These are phyloP conservation scores for Solanum virginianum DNA, from an alignment of 257 asterid genomes.

Conservation along the genomic window DNA sequence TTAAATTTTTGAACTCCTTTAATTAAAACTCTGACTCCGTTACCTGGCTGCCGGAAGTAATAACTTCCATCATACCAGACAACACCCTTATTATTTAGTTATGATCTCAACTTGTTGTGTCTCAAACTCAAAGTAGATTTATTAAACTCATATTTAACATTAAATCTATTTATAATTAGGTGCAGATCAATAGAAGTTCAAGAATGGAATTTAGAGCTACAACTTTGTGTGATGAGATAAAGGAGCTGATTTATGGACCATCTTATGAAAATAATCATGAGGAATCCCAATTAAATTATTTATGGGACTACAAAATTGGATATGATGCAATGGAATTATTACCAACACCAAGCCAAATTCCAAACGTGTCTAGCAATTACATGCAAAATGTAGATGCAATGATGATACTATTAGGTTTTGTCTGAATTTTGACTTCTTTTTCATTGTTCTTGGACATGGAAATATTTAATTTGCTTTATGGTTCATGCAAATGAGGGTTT, in stretches of 20 bases:
- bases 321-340: neutral
- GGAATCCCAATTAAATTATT: neutral
- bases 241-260: neutral
- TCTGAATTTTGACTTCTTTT: too few species aligned
- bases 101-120: neutral
- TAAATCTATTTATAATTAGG: neutral
- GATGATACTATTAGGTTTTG: too few species aligned
- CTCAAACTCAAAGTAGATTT: neutral
- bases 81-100: too few species aligned
- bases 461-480: too few species aligned
- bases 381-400: too few species aligned
- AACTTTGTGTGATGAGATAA: neutral
- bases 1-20: too few species aligned
- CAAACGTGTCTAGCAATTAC: neutral
- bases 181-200: conserved; percentile 10
- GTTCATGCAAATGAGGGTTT: too few species aligned
- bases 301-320: neutral
- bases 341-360: neutral
- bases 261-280: neutral
- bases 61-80: neutral
- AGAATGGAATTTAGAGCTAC: neutral
- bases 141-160: neutral
- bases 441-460: too few species aligned
- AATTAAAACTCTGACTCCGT: too few species aligned
- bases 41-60: too few species aligned